These are phyloP conservation scores for Emergomyces orientalis DNA, from an alignment of 2,329 filamentous ascomycete species.

Conservation along the genomic window DNA sequence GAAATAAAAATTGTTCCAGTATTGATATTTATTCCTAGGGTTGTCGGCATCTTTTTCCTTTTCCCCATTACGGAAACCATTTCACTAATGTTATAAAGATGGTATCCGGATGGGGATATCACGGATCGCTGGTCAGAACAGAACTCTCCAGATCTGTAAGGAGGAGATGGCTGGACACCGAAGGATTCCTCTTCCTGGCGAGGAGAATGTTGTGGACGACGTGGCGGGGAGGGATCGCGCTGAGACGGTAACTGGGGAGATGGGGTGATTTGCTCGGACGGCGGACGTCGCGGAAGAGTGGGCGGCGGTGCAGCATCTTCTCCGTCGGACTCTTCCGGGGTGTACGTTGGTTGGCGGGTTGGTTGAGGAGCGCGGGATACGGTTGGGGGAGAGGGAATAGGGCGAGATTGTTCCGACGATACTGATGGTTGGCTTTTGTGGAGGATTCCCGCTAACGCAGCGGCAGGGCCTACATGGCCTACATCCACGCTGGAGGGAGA, in stretches of 20 bases:
- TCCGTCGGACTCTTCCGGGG: slow-evolving; percentile 60
- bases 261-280: slow-evolving; percentile 41
- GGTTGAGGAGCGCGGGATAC: slow-evolving; percentile 26
- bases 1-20: slow-evolving; percentile 86
- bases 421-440: slow-evolving; percentile 31
- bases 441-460: slow-evolving; percentile 46
- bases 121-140: slow-evolving; percentile 37
- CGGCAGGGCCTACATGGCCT: slow-evolving; percentile 46
- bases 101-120: slow-evolving; percentile 67
- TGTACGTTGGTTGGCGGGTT: slow-evolving; percentile 45
- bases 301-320: slow-evolving; percentile 48
- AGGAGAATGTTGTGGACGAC: slow-evolving; percentile 25
- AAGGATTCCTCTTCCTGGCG: slow-evolving; percentile 31
- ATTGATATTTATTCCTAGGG: slow-evolving; percentile 80
- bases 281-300: slow-evolving; percentile 54
- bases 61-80: slow-evolving; percentile 97
- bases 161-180: slow-evolving; percentile 46
- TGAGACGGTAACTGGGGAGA: slow-evolving; percentile 50
- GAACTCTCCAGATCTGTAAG: slow-evolving; percentile 38
- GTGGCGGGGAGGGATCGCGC: slow-evolving; percentile 45
- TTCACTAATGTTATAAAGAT: slow-evolving; percentile 94
- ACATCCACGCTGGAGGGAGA: slow-evolving; percentile 16
- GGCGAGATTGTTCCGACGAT: slow-evolving; percentile 23
- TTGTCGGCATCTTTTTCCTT: slow-evolving; percentile 97
- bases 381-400: slow-evolving; percentile 28